phyloP scores from a whole-genome alignment of 345 rosid genomes.

The Populus davidiana region DNA sequence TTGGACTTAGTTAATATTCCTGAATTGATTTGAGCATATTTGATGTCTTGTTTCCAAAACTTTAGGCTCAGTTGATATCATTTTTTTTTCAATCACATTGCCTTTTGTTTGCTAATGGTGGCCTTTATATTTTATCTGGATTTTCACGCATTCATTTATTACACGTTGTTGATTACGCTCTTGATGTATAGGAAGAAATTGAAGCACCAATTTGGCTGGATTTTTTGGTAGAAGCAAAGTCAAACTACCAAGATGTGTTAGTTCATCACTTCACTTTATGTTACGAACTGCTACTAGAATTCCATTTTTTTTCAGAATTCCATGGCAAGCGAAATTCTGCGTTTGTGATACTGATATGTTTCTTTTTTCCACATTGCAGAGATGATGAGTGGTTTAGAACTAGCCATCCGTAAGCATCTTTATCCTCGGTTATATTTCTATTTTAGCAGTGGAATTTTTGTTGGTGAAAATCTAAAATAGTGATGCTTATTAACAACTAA shows the following conservation, averaged over 20 bases:
- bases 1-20: not conserved
- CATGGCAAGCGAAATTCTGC: not conserved
- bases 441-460: not conserved
- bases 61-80: not conserved
- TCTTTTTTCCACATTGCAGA: constrained; percentile 33
- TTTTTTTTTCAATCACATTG: not conserved
- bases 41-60: not conserved
- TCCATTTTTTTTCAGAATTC: not conserved
- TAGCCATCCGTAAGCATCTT: constrained; percentile 48
- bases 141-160: not conserved
- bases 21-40: not conserved
- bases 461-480: not conserved
- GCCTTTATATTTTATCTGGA: not conserved
- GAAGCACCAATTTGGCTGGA: constrained; percentile 39
- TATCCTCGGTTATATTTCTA: not conserved
- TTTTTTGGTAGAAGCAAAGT: constrained; percentile 19
- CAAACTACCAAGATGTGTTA: constrained; percentile 25
- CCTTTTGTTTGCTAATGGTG: not conserved
- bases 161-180: not conserved
- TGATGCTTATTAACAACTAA: constrained; percentile 2
- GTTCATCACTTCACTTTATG: constrained; percentile 4
- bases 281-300: not conserved
- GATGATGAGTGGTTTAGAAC: constrained; percentile 50
- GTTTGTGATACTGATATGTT: not conserved
- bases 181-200: constrained; percentile 28